These are phyloP conservation scores for Sporisorium reilianum DNA, from an alignment of 1,284 basidiomycete genomes.

Conservation along the genomic window DNA sequence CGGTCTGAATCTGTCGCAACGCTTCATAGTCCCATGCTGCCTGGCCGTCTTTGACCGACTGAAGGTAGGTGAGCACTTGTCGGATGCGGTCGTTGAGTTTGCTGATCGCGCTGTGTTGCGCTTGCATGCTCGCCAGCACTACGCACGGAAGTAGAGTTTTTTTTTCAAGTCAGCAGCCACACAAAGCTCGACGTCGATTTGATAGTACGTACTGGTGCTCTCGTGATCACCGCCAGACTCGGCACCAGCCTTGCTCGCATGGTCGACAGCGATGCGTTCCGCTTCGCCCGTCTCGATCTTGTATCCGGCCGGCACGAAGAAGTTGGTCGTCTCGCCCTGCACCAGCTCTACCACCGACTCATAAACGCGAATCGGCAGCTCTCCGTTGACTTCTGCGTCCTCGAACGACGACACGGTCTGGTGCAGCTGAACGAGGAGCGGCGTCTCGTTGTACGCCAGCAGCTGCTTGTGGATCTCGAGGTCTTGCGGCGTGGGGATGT, in stretches of 20 bases:
- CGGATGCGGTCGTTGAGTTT: slow-evolving; percentile 93
- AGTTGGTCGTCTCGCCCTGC: slow-evolving; percentile 41
- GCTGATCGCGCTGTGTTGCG: slow-evolving; percentile 91
- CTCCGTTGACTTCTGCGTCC: slow-evolving; percentile 41
- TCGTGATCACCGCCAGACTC: slow-evolving; percentile 76
- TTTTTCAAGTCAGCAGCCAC: neutral
- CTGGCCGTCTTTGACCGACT: slow-evolving; percentile 35
- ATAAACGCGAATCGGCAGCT: slow-evolving; percentile 60
- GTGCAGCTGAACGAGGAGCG: slow-evolving; percentile 72
- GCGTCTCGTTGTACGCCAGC: slow-evolving; percentile 72
- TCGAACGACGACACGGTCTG: slow-evolving; percentile 57
- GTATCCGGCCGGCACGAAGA: slow-evolving; percentile 82
- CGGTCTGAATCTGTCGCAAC: slow-evolving; percentile 84
- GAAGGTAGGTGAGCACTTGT: slow-evolving; percentile 80
- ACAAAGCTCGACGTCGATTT: neutral
- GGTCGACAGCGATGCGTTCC: slow-evolving; percentile 96
- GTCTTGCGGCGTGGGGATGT: slow-evolving; percentile 78
- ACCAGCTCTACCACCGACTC: slow-evolving; percentile 59
- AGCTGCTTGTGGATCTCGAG: slow-evolving; percentile 83
- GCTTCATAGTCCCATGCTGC: slow-evolving; percentile 74
- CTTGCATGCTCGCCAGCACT: slow-evolving; percentile 90
- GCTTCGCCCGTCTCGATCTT: slow-evolving; percentile 97
- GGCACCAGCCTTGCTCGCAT: slow-evolving; percentile 85
- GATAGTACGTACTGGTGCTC: slow-evolving; percentile 70
- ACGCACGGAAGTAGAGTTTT: neutral